Evolutionary conservation across 495 filamentous ascomycete species (phyloP).

Genomic region (Hyaloscypha bicolor): DNA sequence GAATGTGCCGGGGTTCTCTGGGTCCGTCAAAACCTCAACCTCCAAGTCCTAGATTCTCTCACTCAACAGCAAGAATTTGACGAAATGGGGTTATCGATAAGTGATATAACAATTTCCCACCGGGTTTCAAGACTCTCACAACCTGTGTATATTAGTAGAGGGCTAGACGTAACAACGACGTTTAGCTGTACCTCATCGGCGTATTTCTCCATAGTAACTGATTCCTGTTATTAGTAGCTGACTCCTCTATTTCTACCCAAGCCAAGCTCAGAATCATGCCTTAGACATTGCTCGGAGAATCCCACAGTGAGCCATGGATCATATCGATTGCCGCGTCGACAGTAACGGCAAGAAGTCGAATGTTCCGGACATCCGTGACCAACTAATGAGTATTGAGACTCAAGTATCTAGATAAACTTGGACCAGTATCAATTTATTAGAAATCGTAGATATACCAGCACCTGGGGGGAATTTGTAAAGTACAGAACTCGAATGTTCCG

Average conservation of each 20-base stretch:
- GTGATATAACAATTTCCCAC: slow-evolving; percentile 57
- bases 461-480: too few species aligned
- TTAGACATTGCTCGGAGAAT: slow-evolving; percentile 54
- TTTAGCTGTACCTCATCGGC: slow-evolving; percentile 31
- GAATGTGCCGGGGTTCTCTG: slow-evolving; percentile 40
- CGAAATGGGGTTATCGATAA: slow-evolving; percentile 63
- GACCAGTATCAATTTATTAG: too few species aligned
- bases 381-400: slow-evolving; percentile 42
- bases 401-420: slow-evolving; percentile 35
- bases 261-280: background rate
- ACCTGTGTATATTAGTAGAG: slow-evolving; percentile 41
- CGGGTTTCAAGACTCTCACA: slow-evolving; percentile 53
- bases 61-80: slow-evolving; percentile 50
- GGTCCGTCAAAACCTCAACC: slow-evolving; percentile 42
- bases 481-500: too few species aligned
- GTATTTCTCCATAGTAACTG: slow-evolving; percentile 51
- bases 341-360: slow-evolving; percentile 39
- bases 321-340: slow-evolving; percentile 65
- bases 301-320: slow-evolving; percentile 60
- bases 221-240: too few species aligned
- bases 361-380: slow-evolving; percentile 54
- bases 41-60: slow-evolving; percentile 47
- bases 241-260: too few species aligned
- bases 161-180: background rate
- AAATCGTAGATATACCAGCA: too few species aligned